These are phyloP conservation scores for Aureobasidium sp. DNA, from an alignment of 2,329 filamentous ascomycete species.

Conservation along the genomic window DNA sequence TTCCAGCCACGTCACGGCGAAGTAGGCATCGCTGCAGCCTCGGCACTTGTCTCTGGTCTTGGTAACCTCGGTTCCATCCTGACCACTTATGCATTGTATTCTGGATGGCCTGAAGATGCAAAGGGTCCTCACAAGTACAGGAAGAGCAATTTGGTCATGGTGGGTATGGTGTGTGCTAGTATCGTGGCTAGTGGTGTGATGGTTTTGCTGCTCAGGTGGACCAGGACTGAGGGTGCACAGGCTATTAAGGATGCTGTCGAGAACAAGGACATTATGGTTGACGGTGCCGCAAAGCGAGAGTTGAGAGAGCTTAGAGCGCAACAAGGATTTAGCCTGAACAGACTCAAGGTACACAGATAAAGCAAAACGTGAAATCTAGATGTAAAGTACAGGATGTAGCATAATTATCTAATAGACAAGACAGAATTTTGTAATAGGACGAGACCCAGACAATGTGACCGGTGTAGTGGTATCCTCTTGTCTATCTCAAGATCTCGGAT, in stretches of 20 bases:
- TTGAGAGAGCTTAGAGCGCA: background rate
- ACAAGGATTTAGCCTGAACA: background rate
- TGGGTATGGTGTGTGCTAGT: constrained; percentile 72
- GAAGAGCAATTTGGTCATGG: constrained; percentile 80
- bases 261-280: constrained; percentile 21
- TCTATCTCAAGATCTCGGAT: background rate
- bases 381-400: background rate
- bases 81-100: constrained; percentile 84
- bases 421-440: background rate
- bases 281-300: constrained; percentile 35
- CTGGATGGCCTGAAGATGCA: constrained; percentile 72
- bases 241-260: constrained; percentile 15
- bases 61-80: constrained; percentile 84
- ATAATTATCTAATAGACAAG: background rate
- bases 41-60: constrained; percentile 76
- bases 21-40: constrained; percentile 79
- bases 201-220: constrained; percentile 51
- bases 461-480: too few species aligned
- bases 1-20: constrained; percentile 86
- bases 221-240: constrained; percentile 20
- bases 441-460: background rate
- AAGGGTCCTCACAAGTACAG: constrained; percentile 59
- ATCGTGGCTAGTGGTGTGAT: constrained; percentile 64
- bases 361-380: too few species aligned
- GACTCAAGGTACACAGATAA: constrained; percentile 1